Conservation (phyloP, 129 eudicot genomes). For the sunflower (Helianthus annuus) region DNA sequence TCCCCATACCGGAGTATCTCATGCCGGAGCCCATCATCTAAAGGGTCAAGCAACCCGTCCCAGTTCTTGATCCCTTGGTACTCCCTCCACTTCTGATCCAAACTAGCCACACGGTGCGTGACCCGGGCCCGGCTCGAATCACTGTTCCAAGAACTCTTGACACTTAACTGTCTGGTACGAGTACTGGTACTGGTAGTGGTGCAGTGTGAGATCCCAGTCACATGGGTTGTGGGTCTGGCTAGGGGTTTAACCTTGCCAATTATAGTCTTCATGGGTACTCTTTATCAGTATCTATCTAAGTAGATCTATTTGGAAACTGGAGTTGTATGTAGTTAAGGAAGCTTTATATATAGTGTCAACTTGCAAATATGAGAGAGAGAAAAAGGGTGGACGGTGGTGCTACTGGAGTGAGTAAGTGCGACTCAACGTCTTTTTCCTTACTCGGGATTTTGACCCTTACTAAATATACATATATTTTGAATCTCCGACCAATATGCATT, state of each 20-base stretch:
- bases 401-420: not conserved
- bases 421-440: not conserved
- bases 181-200: not conserved
- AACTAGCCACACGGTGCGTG: constrained; percentile 31
- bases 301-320: not conserved
- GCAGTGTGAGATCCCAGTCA: constrained; percentile 14
- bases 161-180: constrained; percentile 6
- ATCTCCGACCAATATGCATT: no score
- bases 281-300: not conserved
- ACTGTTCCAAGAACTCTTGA: constrained; percentile 45
- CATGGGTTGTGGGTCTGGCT: constrained; percentile 16
- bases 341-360: constrained; percentile 32
- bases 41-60: constrained; percentile 84
- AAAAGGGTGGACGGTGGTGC: constrained; percentile 10
- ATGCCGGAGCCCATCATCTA: constrained; percentile 57
- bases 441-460: no score
- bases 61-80: constrained; percentile 77
- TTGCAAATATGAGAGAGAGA: not conserved
- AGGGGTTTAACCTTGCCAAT: constrained; percentile 29
- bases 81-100: constrained; percentile 67
- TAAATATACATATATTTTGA: no score
- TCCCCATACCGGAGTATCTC: constrained; percentile 79
- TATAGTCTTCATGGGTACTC: constrained; percentile 20
- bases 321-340: not conserved
- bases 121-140: constrained; percentile 24